Conservation (phyloP, 805 yeast species). For the Teunomyces lycoperdinae region DNA sequence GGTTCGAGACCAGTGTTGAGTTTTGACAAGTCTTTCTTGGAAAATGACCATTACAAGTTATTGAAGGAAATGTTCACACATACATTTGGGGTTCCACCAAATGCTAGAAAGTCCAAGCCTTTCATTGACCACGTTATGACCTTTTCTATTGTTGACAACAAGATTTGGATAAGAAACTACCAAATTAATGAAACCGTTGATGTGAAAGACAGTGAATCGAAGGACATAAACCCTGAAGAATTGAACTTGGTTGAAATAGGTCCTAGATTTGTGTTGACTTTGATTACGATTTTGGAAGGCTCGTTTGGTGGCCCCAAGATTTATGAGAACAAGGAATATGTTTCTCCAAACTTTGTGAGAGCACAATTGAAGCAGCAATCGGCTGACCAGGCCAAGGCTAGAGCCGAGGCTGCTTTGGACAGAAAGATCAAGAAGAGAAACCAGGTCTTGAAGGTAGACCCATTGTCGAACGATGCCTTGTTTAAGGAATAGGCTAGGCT, state of each 20-base stretch:
- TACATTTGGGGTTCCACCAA: constrained; percentile 90
- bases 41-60: constrained; percentile 63
- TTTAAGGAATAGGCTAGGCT: constrained; percentile 46
- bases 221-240: constrained; percentile 47
- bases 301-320: constrained; percentile 97
- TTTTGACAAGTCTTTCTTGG: constrained; percentile 73
- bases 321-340: constrained; percentile 94
- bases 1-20: constrained; percentile 94
- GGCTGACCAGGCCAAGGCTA: constrained; percentile 72
- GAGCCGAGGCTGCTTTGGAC: constrained; percentile 77
- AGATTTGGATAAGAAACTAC: constrained; percentile 93
- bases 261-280: constrained; percentile 91
- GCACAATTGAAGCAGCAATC: constrained; percentile 79
- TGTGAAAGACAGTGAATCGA: constrained; percentile 51
- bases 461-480: constrained; percentile 72
- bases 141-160: constrained; percentile 86
- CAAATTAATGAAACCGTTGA: constrained; percentile 74
- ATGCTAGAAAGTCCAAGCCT: constrained; percentile 89
- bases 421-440: constrained; percentile 76
- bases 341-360: constrained; percentile 92
- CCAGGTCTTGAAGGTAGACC: constrained; percentile 72
- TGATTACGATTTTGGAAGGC: constrained; percentile 89
- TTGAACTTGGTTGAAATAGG: constrained; percentile 90
- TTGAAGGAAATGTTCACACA: constrained; percentile 82
- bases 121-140: constrained; percentile 94